A percentile compares a stretch with the other conserved stretches of the same genome.
phyloP scores from a whole-genome alignment of 805 yeast species.

The Zygotorulaspora chibaensis region DNA sequence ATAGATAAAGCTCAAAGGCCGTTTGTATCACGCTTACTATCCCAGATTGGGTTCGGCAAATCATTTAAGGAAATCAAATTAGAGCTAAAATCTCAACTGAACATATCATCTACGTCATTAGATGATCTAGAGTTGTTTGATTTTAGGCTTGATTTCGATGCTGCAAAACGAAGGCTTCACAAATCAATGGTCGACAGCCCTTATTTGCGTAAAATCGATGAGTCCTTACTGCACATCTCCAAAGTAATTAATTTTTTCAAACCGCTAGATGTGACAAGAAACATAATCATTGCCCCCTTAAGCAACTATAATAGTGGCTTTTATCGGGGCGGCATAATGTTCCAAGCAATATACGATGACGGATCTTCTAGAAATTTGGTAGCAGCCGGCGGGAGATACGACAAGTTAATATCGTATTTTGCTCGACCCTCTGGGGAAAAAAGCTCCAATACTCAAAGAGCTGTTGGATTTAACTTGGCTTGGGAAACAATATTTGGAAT shows the following conservation, averaged over 20 bases:
- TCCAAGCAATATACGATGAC: conserved; percentile 74
- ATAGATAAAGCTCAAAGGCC: conserved; percentile 69
- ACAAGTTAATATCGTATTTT: conserved; percentile 60
- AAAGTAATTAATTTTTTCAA: conserved; percentile 53
- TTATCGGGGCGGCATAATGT: conserved; percentile 80
- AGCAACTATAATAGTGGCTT: conserved; percentile 78
- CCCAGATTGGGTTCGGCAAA: conserved; percentile 69
- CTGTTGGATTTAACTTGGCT: conserved; percentile 85
- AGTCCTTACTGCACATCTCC: conserved; percentile 55
- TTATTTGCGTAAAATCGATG: conserved; percentile 53
- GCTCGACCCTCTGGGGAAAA: conserved; percentile 50
- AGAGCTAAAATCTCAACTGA: conserved; percentile 58
- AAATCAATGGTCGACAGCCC: conserved; percentile 75
- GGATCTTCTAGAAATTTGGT: conserved; percentile 45
- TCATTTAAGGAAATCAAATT: conserved; percentile 54
- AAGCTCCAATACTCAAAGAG: conserved; percentile 42
- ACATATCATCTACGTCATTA: conserved; percentile 74
- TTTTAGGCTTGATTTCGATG: conserved; percentile 64
- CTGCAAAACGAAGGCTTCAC: conserved; percentile 57
- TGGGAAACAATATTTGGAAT: conserved; percentile 59
- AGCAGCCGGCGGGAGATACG: conserved; percentile 95
- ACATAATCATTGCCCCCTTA: conserved; percentile 69
- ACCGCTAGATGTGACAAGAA: conserved; percentile 54
- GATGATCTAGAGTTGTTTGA: conserved; percentile 80
- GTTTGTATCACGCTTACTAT: conserved; percentile 65